Percentiles rank a stretch among this genome's conserved stretches.
These are phyloP conservation scores for Colletotrichum viniferum DNA, from an alignment of 2,329 filamentous ascomycete species.

Conservation along the genomic window DNA sequence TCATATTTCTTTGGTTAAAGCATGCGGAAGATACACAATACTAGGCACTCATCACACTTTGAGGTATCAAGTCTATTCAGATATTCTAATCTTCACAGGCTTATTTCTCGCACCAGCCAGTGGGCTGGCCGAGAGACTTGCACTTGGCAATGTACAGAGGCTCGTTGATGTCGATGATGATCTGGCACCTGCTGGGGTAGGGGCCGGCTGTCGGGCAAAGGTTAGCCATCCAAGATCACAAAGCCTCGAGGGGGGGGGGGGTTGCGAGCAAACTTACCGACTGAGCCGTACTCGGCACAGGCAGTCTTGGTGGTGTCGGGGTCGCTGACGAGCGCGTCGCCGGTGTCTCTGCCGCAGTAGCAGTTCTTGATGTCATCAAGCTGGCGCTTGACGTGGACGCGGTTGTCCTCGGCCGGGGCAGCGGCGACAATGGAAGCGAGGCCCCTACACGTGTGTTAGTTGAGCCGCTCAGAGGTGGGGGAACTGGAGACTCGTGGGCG, in stretches of 20 bases:
- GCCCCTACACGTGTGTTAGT: not conserved
- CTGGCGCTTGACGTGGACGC: not conserved
- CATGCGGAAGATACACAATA: not conserved
- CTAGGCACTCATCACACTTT: not conserved
- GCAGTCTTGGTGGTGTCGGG: not conserved
- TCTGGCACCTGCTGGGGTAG: not conserved
- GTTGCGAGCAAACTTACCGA: not conserved
- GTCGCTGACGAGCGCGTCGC: not conserved
- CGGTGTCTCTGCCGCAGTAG: not conserved
- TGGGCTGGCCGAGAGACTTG: not conserved
- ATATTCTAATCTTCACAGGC: not conserved
- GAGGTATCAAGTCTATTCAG: not conserved
- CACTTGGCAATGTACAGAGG: not conserved
- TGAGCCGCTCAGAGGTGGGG: not conserved
- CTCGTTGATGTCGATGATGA: not conserved
- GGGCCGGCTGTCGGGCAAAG: not conserved
- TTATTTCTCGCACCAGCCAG: not conserved
- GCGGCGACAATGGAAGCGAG: not conserved
- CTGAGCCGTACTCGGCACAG: not conserved
- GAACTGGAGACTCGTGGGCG: no score
- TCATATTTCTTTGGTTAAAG: fast-evolving
- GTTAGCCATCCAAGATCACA: not conserved
- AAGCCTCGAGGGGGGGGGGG: not conserved
- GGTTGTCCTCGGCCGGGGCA: not conserved
- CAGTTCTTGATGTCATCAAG: not conserved